Evolutionary conservation across 805 yeast genomes (phyloP).

Genomic region (Limtongia smithiae): DNA sequence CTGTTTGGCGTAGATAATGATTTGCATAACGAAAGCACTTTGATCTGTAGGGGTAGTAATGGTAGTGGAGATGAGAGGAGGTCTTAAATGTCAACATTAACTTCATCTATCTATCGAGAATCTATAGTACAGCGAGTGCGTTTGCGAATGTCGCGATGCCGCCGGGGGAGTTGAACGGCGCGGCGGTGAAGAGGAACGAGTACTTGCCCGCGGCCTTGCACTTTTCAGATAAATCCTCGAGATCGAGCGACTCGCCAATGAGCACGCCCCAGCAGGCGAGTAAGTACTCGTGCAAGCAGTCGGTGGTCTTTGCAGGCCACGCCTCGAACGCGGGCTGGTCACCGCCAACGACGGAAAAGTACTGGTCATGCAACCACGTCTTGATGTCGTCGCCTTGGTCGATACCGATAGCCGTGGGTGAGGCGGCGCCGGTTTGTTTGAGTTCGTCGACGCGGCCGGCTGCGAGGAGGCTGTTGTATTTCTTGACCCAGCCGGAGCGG

Average conservation of each 20-base stretch:
- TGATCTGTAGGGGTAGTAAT: too few relatives aligned
- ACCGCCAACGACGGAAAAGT: conserved; percentile 36
- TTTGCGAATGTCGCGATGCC: conserved; percentile 42
- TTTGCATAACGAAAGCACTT: too few relatives aligned
- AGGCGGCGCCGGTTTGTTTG: conserved; percentile 11
- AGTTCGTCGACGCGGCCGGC: conserved; percentile 12
- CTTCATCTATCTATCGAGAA: too few relatives aligned
- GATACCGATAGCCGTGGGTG: conserved; percentile 31
- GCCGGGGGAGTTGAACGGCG: conserved; percentile 38
- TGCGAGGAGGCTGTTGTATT: conserved; percentile 30
- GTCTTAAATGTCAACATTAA: too few relatives aligned
- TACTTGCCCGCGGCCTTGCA: conserved; percentile 34
- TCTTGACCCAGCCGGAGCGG: conserved; percentile 36
- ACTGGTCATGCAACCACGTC: conserved; percentile 34
- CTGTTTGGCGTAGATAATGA: too few relatives aligned
- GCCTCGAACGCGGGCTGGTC: conserved; percentile 35
- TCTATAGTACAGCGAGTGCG: conserved; percentile 43
- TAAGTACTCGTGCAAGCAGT: conserved; percentile 28
- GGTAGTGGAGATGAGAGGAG: too few relatives aligned
- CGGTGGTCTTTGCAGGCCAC: conserved; percentile 26
- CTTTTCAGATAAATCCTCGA: conserved; percentile 34
- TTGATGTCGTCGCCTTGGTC: conserved; percentile 34
- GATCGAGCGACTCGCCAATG: conserved; percentile 39
- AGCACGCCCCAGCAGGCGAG: conserved; percentile 40
- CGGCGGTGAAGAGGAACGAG: conserved; percentile 37